Conservation (phyloP, 1,139 yeast genomes). For the Debaryomyces fabryi region DNA sequence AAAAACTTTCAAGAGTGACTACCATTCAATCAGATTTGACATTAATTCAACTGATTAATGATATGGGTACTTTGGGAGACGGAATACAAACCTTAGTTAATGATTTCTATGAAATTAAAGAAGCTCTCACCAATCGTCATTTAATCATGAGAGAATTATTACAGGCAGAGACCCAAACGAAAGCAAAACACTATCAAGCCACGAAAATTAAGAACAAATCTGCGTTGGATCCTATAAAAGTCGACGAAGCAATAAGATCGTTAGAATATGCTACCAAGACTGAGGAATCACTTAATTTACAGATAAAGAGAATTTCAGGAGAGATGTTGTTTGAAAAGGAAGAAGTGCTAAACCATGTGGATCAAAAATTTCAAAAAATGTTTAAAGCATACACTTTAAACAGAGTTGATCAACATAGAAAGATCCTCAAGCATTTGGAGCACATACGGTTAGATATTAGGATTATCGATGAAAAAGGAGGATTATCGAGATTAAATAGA, state of each 20-base stretch:
- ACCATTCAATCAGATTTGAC: conserved; percentile 76
- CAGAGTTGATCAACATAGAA: conserved; percentile 84
- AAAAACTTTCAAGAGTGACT: conserved; percentile 68
- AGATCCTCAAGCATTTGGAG: conserved; percentile 75
- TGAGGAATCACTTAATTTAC: conserved; percentile 74
- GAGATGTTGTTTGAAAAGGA: conserved; percentile 79
- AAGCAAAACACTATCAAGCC: conserved; percentile 71
- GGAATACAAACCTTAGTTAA: conserved; percentile 63
- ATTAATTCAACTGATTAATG: conserved; percentile 71
- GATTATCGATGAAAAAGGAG: conserved; percentile 76
- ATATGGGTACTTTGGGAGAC: conserved; percentile 78
- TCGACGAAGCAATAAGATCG: conserved; percentile 84
- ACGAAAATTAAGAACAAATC: conserved; percentile 73
- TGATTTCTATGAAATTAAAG: conserved; percentile 88
- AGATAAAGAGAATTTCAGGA: conserved; percentile 79
- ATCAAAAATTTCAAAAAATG: conserved; percentile 53
- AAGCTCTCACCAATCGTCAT: conserved; percentile 90
- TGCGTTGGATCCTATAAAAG: conserved; percentile 81
- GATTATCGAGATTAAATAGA: conserved; percentile 81
- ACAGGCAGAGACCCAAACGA: conserved; percentile 77
- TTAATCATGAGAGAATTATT: conserved; percentile 84
- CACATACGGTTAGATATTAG: conserved; percentile 73
- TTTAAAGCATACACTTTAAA: conserved; percentile 66
- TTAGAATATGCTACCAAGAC: conserved; percentile 79
- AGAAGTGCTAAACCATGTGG: conserved; percentile 58